Conservation (phyloP, 2,329 filamentous ascomycete species). For the Ciborinia camelliae region DNA sequence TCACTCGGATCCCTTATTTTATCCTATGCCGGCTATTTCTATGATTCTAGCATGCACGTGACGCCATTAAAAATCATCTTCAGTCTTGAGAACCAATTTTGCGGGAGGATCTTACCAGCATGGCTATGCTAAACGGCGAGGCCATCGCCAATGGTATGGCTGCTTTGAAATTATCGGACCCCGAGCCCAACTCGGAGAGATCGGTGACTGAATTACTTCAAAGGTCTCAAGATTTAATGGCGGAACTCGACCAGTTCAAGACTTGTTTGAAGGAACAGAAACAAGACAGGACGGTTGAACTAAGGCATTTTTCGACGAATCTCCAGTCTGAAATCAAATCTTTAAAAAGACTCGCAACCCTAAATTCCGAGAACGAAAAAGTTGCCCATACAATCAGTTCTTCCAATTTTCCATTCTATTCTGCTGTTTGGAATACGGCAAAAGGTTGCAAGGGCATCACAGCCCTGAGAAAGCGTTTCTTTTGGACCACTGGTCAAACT, state of each 20-base stretch:
- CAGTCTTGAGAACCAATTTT: background rate
- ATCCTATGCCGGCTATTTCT: background rate
- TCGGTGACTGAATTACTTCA: slow-evolving; percentile 21
- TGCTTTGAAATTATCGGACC: background rate
- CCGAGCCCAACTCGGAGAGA: slow-evolving; percentile 5
- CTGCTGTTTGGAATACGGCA: slow-evolving; percentile 60
- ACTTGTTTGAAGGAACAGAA: slow-evolving; percentile 41
- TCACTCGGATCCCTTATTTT: background rate
- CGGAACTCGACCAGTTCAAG: slow-evolving; percentile 46
- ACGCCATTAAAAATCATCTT: background rate
- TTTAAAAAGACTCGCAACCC: slow-evolving; percentile 41
- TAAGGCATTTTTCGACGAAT: slow-evolving; percentile 47
- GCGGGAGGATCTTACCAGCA: background rate
- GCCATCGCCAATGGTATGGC: background rate
- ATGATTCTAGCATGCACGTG: background rate
- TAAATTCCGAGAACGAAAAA: slow-evolving; percentile 34
- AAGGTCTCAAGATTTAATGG: slow-evolving; percentile 39
- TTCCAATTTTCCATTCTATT: slow-evolving; percentile 64
- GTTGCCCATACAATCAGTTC: slow-evolving; percentile 57
- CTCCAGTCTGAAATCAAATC: slow-evolving; percentile 48
- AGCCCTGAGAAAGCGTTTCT: slow-evolving; percentile 55
- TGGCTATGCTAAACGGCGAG: background rate
- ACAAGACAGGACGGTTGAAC: slow-evolving; percentile 47
- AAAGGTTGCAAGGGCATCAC: slow-evolving; percentile 55
- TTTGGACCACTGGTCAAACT: slow-evolving; percentile 40